Evolutionary conservation across 495 filamentous ascomycete species (phyloP).

Genomic region (Lindgomyces ingoldianus): DNA sequence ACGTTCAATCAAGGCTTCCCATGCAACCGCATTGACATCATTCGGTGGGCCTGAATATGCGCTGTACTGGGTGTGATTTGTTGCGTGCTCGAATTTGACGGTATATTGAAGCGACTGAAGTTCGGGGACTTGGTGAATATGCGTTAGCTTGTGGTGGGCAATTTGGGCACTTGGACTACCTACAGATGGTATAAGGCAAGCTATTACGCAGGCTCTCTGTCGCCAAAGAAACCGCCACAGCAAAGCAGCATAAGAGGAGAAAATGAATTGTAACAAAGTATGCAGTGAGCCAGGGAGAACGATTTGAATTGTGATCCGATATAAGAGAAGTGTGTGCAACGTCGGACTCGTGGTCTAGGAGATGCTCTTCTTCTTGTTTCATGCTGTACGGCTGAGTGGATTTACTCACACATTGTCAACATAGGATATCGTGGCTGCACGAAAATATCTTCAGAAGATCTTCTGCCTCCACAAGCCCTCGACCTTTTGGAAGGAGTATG

Average conservation of each 20-base stretch:
- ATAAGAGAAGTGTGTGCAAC: too few relatives aligned
- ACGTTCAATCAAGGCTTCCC: conserved; percentile 10
- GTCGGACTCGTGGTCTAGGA: too few relatives aligned
- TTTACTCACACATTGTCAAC: too few relatives aligned
- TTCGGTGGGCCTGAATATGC: conserved; percentile 9
- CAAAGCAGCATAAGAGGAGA: background rate
- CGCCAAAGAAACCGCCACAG: too few relatives aligned
- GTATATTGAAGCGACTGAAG: background rate
- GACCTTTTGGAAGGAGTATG: too few relatives aligned
- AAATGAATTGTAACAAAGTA: background rate
- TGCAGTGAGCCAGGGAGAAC: background rate
- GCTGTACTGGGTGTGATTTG: conserved; percentile 10
- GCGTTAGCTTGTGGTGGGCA: background rate
- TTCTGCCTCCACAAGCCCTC: too few relatives aligned
- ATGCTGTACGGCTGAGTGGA: background rate
- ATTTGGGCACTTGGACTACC: background rate
- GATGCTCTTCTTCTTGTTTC: background rate
- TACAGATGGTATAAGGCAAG: too few relatives aligned
- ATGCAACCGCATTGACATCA: conserved; percentile 2
- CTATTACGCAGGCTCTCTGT: too few relatives aligned
- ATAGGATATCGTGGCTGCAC: too few relatives aligned
- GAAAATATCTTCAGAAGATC: too few relatives aligned
- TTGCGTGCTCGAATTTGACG: background rate
- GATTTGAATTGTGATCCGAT: too few relatives aligned
- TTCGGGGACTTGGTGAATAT: conserved; percentile 6